Conservation (phyloP, 495 filamentous ascomycete genomes). For the Penicillium pulvis region DNA sequence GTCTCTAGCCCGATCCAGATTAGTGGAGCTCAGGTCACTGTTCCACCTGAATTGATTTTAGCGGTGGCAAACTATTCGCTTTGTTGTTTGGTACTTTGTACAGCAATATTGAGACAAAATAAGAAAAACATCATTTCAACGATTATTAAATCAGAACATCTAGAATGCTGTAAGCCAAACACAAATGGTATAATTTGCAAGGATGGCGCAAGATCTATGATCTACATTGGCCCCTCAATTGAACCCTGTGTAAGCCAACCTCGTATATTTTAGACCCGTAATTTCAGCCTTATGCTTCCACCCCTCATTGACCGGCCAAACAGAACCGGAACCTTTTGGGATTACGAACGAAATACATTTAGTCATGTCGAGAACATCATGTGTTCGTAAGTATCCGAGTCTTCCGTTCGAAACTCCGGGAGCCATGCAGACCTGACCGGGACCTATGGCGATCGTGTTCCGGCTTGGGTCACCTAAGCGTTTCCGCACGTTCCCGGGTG, state of each 20-base stretch:
- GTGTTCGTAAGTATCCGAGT: conserved; percentile 25
- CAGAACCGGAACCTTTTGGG: not conserved
- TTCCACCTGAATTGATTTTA: not conserved
- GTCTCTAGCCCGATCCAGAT: not conserved
- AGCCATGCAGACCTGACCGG: not conserved
- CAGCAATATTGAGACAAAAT: not conserved
- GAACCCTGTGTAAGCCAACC: not conserved
- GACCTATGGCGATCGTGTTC: conserved; percentile 20
- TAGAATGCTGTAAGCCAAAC: not conserved
- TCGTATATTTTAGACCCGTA: not conserved
- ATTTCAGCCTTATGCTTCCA: not conserved
- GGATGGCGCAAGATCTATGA: conserved; percentile 5
- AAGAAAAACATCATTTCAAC: not conserved
- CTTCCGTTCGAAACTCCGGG: conserved; percentile 17
- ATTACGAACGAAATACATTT: not conserved
- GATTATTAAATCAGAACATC: not conserved
- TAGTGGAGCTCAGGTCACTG: not conserved
- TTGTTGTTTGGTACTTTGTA: not conserved
- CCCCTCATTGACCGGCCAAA: not conserved
- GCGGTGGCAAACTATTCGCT: not conserved
- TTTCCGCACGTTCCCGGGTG: conserved; percentile 34
- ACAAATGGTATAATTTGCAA: not conserved
- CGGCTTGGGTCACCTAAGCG: conserved; percentile 16
- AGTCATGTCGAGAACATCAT: conserved; percentile 15
- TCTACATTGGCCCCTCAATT: conserved; percentile 6